These are phyloP conservation scores for Phytopythium helicoides DNA, from an alignment of 352 stramenopile genomes.

Conservation along the genomic window DNA sequence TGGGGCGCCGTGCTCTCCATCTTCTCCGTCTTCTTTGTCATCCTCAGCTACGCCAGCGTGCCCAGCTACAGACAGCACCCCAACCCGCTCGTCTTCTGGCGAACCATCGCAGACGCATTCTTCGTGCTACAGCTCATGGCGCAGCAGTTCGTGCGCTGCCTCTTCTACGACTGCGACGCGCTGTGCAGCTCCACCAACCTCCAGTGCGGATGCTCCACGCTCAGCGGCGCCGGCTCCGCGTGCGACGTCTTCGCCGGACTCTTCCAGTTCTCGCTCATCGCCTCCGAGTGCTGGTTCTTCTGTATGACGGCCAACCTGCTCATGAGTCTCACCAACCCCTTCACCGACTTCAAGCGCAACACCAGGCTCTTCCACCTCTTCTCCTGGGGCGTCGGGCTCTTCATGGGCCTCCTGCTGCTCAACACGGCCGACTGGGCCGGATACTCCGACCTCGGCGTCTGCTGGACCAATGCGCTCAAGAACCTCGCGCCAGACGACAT, in stretches of 20 bases:
- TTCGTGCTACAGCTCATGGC: conserved; percentile 82
- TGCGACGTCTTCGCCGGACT: conserved; percentile 77
- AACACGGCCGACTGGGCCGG: conserved; percentile 73
- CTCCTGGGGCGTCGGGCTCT: conserved; percentile 63
- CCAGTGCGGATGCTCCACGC: conserved; percentile 73
- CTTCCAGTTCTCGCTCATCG: conserved; percentile 85
- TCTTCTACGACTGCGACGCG: conserved; percentile 80
- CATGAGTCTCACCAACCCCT: conserved; percentile 87
- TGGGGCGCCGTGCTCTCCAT: conserved; percentile 80
- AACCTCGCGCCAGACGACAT: conserved; percentile 44
- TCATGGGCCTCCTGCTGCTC: conserved; percentile 70
- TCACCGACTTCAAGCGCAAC: conserved; percentile 90
- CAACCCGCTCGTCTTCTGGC: conserved; percentile 89
- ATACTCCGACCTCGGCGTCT: conserved; percentile 84
- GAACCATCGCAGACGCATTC: conserved; percentile 79
- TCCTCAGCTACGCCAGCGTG: conserved; percentile 80
- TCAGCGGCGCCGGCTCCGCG: conserved; percentile 36
- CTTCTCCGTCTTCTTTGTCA: conserved; percentile 88
- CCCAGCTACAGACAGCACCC: conserved; percentile 80
- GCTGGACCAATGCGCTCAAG: conserved; percentile 84
- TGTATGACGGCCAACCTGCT: conserved; percentile 89
- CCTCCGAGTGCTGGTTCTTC: conserved; percentile 88
- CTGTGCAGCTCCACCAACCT: conserved; percentile 66
- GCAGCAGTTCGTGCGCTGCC: conserved; percentile 77
- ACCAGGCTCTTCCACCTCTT: conserved; percentile 83